Evolutionary conservation across 495 filamentous ascomycete genomes (phyloP), one percentile per base, ranked within the genome.

Genomic region (Neurospora sp.): DNA sequence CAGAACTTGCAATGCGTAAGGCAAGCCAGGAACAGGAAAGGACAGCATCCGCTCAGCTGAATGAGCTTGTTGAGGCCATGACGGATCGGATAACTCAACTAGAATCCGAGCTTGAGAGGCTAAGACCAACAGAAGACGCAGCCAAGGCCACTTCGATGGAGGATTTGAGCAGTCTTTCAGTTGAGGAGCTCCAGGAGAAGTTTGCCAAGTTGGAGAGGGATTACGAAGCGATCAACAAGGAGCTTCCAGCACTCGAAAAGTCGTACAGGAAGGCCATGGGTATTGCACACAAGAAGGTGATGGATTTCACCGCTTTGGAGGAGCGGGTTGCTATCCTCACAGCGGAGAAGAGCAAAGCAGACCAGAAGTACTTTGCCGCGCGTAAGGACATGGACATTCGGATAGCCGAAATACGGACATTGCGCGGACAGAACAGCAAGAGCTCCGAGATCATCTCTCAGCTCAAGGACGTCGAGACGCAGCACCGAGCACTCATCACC

Each of bases 331-430:
- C 87, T 37, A 83, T 91, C 6, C 83, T 96, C 10, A 87, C 85
- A 3, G 94, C 93, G 0, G 96, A 99, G 80, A 99, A 98, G 81
- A 88, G 89, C 41, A 98, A 97, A 78, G 96, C 96, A 0, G 94
- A 98, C 77, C 94, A 98, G 79, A 98, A 98, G 81, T 99, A 97
- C 79, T 98, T 98, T 78, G 90, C 90, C 5, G 93, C 94, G 16
- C 94, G 97, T 85, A 98, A 97, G 79, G 90, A 92, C 75, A 97
- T 94, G 78, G 96, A 98, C 76, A 89, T 90, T 22, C 86, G 93
- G 70, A 89, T 91, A 20, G 83, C 86, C 45, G 94, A 97, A 81
- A 90, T 94, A 65, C 87, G 93, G 72, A 87, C 89, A 4, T 83
- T 98, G 59, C 87, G 92, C 69, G 84, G 87, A 72, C 94, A 98